Base-by-base conservation (phyloP, 2,329 filamentous ascomycete genomes). In the Epichloe bromicola region DNA sequence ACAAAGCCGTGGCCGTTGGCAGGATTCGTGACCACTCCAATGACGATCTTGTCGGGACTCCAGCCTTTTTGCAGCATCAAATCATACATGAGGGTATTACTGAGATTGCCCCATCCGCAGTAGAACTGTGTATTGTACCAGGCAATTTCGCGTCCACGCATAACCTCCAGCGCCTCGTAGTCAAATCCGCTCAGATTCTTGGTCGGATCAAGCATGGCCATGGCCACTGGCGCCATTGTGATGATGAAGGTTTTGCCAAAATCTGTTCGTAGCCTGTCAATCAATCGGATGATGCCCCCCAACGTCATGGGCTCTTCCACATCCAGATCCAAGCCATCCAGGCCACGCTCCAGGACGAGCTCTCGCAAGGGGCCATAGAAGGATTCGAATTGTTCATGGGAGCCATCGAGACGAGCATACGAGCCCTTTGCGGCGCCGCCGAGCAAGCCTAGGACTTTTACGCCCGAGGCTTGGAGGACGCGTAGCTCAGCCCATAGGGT, bases 91-190 rank as follows among this genome's bases (percentile, higher is more conserved):
- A 63, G 50, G 0, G 74, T 67, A 30, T 61, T 71, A 44, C 60
- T 65, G 53, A 74, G 68, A 57, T 74, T 73, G 8, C 88, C 88
- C 83, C 88, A 96, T 2, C 88, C 88, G 62, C 86, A 93, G 73
- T 96, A 96, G 67, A 95, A 95, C 63, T 96, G 90, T 5, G 84
- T 76, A 63, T 95, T 95, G 66, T 95, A 95, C 80, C 88, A 96
- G 3, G 76, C 74, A 30, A 95, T 85, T 42, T 83, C 75, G 15
- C 66, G 67, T 1, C 83, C 83, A 5, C 79, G 74, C 65, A 79
- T 74, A 11, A 75, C 73, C 63, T 95, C 88, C 2, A 96, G 75
- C 11, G 81, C 73, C 43, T 80, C 74, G 66, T 95, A 95, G 63
- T 81, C 77, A 65, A 95, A 95, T 0, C 89, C 90, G 53, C 84